Conservation (phyloP, 108 stramenopile genomes). For the Nannochloropsis gaditana region DNA sequence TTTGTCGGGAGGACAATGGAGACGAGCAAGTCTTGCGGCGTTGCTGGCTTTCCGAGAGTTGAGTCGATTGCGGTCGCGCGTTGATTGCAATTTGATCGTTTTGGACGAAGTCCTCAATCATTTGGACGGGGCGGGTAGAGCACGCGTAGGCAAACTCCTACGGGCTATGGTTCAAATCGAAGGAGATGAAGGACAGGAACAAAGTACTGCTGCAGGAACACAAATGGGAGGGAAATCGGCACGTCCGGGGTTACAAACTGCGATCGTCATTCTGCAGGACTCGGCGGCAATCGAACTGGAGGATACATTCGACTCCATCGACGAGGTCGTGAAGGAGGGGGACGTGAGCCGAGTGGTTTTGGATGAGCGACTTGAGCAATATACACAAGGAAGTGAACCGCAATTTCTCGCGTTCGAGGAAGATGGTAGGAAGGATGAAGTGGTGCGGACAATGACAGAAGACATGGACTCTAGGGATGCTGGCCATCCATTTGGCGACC, state of each 20-base stretch:
- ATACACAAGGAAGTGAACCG: neutral
- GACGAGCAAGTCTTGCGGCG: constrained; percentile 51
- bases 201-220: neutral
- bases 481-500: neutral
- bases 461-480: neutral
- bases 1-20: constrained; percentile 54
- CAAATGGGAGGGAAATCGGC: constrained; percentile 25
- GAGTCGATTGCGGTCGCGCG: constrained; percentile 38
- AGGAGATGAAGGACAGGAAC: constrained; percentile 28
- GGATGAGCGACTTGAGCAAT: constrained; percentile 11
- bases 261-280: constrained; percentile 37
- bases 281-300: constrained; percentile 48
- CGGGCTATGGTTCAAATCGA: constrained; percentile 37
- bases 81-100: constrained; percentile 50
- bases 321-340: constrained; percentile 48
- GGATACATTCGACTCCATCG: constrained; percentile 50
- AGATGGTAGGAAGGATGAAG: neutral
- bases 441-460: neutral
- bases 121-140: constrained; percentile 29
- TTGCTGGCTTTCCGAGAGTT: constrained; percentile 51
- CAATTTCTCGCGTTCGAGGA: neutral
- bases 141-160: constrained; percentile 43
- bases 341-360: constrained; percentile 33
- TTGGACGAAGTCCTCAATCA: constrained; percentile 53
- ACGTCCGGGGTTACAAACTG: constrained; percentile 24